Base-by-base conservation (phyloP, 1,284 basidiomycete species). In the Mycosarcoma maydis region DNA sequence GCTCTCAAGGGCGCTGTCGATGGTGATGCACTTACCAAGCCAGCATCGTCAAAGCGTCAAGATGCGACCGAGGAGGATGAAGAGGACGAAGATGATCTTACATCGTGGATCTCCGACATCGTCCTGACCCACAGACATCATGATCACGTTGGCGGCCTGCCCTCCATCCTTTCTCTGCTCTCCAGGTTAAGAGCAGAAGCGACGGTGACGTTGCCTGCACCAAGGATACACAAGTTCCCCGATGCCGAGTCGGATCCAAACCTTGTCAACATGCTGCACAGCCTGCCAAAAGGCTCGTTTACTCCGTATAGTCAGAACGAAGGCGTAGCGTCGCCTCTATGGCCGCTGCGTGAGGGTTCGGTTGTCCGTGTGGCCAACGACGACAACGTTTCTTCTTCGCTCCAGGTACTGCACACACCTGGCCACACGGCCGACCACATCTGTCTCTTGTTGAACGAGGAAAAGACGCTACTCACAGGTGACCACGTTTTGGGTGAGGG, bases 401-500 rank as follows among this genome's bases (percentile, higher is more conserved):
- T 82, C 14, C 85, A 85, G 23, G 87, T 95, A 16, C 73, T 97
- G 0, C 89, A 92, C 77, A 90, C 92, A 0, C 95, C 94, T 0
- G 95, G 94, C 0, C 95, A 98, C 78, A 97, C 94, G 0, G 78
- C 85, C 32, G 94, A 98, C 82, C 94, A 92, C 6, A 87, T 95
- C 72, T 90, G 86, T 47, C 49, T 81, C 6, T 33, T 79, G n/a
- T 49, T 79, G 16, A 39, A 56, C 29, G 68, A 78, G 41, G 37
- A 85, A 89, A 87, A 1, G 85, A 94, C 22, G 91, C 61, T 81
- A 23, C 55, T 95, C 83, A 94, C 92, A 0, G 92, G 90, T 1
- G 95, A 98, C 83, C 92, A 90, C 6, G 88, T 98, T 6, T 87
- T 98, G 20, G 94, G 95, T 0, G 88, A 93, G 68, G 93, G 94